Percentiles rank a stretch among this genome's conserved stretches.
Evolutionary conservation across 202 grass and related monocot genomes (phyloP).

Genomic region (Zoysia matrella): DNA sequence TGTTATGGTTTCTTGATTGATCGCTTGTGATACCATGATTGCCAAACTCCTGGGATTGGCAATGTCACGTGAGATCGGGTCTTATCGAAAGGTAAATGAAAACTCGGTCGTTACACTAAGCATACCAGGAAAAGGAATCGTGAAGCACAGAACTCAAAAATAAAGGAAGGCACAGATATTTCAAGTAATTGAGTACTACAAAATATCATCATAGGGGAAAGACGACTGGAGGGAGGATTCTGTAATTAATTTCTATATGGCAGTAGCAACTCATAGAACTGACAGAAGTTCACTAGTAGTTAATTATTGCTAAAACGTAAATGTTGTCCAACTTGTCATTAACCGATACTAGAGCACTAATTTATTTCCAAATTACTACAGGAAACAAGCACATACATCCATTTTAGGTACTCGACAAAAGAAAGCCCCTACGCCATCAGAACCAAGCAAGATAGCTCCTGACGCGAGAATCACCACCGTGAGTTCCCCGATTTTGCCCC

Average conservation of each 20-base stretch:
- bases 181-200: not conserved
- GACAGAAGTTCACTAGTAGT: not conserved
- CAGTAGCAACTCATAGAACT: no score
- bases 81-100: no score
- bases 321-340: not conserved
- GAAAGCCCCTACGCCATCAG: not conserved
- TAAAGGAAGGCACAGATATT: no score
- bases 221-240: not conserved
- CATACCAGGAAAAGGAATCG: not conserved
- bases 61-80: no score
- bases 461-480: not conserved
- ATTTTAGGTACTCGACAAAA: not conserved
- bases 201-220: not conserved
- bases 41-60: no score
- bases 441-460: not conserved
- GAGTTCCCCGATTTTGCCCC: not conserved
- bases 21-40: no score
- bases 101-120: no score
- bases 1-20: no score
- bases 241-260: no score
- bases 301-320: conserved; percentile 11
- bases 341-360: not conserved
- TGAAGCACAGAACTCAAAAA: not conserved
- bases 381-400: not conserved
- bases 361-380: not conserved